Evolutionary conservation across 2,329 filamentous ascomycete genomes (phyloP), one percentile per base, ranked within the genome.

Genomic region (Myriosclerotinia duriaeana): DNA sequence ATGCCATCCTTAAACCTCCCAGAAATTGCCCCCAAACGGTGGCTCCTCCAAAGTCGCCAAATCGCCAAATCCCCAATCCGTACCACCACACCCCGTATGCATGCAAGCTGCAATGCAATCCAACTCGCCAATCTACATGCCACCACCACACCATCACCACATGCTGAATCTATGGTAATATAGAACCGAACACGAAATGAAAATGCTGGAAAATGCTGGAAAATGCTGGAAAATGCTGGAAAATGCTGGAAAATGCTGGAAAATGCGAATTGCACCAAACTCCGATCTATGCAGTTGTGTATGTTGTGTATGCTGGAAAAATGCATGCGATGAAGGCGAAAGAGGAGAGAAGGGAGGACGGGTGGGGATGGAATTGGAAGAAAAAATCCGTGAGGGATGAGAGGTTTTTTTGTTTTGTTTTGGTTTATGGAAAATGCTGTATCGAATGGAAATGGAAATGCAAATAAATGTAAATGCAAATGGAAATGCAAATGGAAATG

Each of bases 61-160:
- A 17, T 59, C 2, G 20, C 56, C 12, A 20, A 26, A 53, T 58
- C 26, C 3, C 20, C 22, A 30, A 30, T 36, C 30, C 30, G 6
- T 46, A n/a, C 20, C 14, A n/a, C 26, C 26, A 36, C 17, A 48
- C 26, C 6, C 15, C 9, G 14, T 22, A 11, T 11, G 55, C 20
- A 26, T 46, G 40, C 55, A 44, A 42, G 9, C 22, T 58, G 40
- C 38, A 46, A 58, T 44, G 38, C 40, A 44, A 42, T 22, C 38
- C 46, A 34, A 58, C 40, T 58, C 55, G 55, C 38, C 54, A 44
- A 44, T 58, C 54, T 58, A 15, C 20, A 44, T 44, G 38, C 17
- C 38, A 58, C 15, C 22, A 8, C 1, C 22, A 58, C 30, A 20
- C 17, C 38, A 58, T 9, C 22, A 8, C 1, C 22, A 58, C 30